These are phyloP conservation scores for Pythium pyrilobum DNA, from an alignment of 352 stramenopile genomes.

Conservation along the genomic window DNA sequence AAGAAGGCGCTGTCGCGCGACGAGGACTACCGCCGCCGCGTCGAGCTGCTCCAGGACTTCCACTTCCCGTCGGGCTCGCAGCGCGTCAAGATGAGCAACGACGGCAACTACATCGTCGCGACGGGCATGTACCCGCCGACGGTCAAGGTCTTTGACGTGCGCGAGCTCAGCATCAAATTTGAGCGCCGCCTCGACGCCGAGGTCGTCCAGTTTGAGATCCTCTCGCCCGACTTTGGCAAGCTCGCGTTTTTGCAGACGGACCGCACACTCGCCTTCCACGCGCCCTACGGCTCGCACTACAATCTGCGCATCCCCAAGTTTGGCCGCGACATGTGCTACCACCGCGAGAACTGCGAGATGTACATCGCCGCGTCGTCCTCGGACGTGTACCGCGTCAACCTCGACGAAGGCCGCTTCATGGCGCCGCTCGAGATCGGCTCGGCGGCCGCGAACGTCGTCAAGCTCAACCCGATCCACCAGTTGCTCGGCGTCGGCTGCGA, in stretches of 20 bases:
- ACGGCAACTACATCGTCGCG: slow-evolving; percentile 96
- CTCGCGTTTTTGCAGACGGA: slow-evolving; percentile 96
- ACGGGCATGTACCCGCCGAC: slow-evolving; percentile 96
- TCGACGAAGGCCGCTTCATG: slow-evolving; percentile 97
- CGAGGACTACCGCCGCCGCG: slow-evolving; percentile 88
- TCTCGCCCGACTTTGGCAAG: slow-evolving; percentile 98
- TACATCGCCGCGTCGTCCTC: slow-evolving; percentile 85
- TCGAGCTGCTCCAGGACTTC: slow-evolving; percentile 99
- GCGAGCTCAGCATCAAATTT: slow-evolving; percentile 99
- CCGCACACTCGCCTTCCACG: slow-evolving; percentile 96
- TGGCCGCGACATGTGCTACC: slow-evolving; percentile 96
- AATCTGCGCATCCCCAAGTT: slow-evolving; percentile 96
- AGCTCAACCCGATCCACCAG: slow-evolving; percentile 88
- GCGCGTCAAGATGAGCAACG: slow-evolving; percentile 90
- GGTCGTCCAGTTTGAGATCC: slow-evolving; percentile 94
- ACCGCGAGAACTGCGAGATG: slow-evolving; percentile 95
- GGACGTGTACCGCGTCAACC: slow-evolving; percentile 96
- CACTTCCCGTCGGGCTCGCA: slow-evolving; percentile 95
- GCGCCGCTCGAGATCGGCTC: slow-evolving; percentile 70
- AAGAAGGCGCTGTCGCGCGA: slow-evolving; percentile 66
- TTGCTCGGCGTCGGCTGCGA: slow-evolving; percentile 90
- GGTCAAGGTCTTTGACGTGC: slow-evolving; percentile 94
- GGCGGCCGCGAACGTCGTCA: slow-evolving; percentile 84
- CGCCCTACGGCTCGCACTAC: slow-evolving; percentile 97
- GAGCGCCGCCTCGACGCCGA: slow-evolving; percentile 96